Evolutionary conservation across 2,329 filamentous ascomycete genomes (phyloP), one percentile per base, ranked within the genome.

Genomic region (Aspergillus pseudonomiae): DNA sequence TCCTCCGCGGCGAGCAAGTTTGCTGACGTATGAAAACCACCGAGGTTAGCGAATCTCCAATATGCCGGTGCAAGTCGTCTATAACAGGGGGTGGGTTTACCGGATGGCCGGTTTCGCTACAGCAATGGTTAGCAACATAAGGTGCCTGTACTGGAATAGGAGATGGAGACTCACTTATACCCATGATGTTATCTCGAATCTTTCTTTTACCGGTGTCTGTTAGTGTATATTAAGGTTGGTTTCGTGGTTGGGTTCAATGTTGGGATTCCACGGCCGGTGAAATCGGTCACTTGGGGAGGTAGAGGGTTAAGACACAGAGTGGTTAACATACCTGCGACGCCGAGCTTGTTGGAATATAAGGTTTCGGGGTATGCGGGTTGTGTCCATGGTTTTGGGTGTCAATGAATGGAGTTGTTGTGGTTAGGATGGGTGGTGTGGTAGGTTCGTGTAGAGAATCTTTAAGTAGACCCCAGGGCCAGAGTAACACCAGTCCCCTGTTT

Each of bases 1-100:
- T 0, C 78, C 78, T 0, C 74, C 78, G 4, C 77, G 74, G 1
- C 78, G 76, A 2, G 77, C 77, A 1, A 79, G 76, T 52, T 75
- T 73, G 48, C 77, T 76, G 34, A 19, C 21, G 3, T 50, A 19
- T 24, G 5, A 10, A 10, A 28, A 7, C 56, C 5, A 7, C 19
- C 24, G 32, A 24, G 6, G 36, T 53, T 24, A 41, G 57, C 28
- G 6, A 16, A 19, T 24, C 53, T 28, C 14, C 48, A 48, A 6
- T 36, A 6, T 39, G 48, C 21, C 12, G 24, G 6, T 12, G 10
- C 7, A 34, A 16, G 7, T 52, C 28, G 5, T 32, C 11, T 2
- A 16, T 19, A 1, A 28, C 7, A 19, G 7, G 36, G 9, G 4
- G 16, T 5, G n/a, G n/a, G 61, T 61, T 54, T 71, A 74, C 74